Conservation (phyloP, 345 rosid species). For the Jatropha curcas region DNA sequence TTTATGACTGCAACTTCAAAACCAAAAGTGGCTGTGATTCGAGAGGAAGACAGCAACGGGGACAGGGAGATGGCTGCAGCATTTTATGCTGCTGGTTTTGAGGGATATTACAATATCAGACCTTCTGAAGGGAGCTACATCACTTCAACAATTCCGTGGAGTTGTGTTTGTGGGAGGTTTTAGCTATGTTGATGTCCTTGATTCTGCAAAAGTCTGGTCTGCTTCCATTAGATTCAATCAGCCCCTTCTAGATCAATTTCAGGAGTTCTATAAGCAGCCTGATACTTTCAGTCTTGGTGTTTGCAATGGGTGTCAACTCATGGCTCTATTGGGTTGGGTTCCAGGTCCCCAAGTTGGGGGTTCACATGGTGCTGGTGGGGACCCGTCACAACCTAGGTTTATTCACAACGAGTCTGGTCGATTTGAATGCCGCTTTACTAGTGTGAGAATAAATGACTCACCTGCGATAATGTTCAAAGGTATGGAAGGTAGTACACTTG, state of each 20-base stretch:
- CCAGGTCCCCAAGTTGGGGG: slow-evolving; percentile 95
- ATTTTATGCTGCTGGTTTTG: slow-evolving; percentile 83
- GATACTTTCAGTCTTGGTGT: slow-evolving; percentile 92
- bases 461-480: slow-evolving; percentile 93
- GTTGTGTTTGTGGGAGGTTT: slow-evolving; percentile 93
- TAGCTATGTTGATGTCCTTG: slow-evolving; percentile 91
- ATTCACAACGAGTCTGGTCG: slow-evolving; percentile 92
- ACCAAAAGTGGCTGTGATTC: slow-evolving; percentile 86
- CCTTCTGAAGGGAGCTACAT: slow-evolving; percentile 60
- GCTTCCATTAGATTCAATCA: slow-evolving; percentile 84
- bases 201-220: slow-evolving; percentile 98
- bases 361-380: slow-evolving; percentile 69
- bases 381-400: slow-evolving; percentile 81
- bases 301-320: slow-evolving; percentile 94
- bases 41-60: slow-evolving; percentile 98
- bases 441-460: slow-evolving; percentile 70
- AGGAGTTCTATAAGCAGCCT: slow-evolving; percentile 80
- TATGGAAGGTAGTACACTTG: slow-evolving; percentile 91
- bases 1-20: slow-evolving; percentile 55
- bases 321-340: slow-evolving; percentile 92
- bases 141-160: slow-evolving; percentile 72
- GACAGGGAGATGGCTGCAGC: slow-evolving; percentile 98
- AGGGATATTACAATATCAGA: slow-evolving; percentile 97
- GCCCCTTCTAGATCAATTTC: slow-evolving; percentile 74
- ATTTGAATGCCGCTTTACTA: slow-evolving; percentile 88